Evolutionary conservation across 2,329 filamentous ascomycete species (phyloP).

Genomic region (Claviceps digitariae): DNA sequence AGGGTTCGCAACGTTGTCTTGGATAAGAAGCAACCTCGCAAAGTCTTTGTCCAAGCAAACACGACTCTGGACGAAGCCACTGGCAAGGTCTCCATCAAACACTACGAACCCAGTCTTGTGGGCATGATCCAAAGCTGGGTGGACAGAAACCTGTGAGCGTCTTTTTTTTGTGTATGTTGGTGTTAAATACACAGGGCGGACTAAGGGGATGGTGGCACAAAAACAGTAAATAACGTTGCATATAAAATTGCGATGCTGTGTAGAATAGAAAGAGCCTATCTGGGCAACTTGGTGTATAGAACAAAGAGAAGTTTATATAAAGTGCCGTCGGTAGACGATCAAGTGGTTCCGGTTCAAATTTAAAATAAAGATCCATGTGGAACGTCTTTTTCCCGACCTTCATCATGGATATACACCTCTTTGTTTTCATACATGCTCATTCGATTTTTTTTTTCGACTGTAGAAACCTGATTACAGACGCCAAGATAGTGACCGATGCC

Average conservation of each 20-base stretch:
- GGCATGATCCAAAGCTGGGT: slow-evolving; percentile 77
- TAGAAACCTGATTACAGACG: slow-evolving; percentile 55
- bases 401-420: background rate
- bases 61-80: slow-evolving; percentile 56
- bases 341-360: too few relatives aligned
- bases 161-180: background rate
- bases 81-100: slow-evolving; percentile 62
- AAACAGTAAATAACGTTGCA: background rate
- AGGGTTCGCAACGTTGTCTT: slow-evolving; percentile 66
- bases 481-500: slow-evolving; percentile 50
- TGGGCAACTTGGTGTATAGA: background rate
- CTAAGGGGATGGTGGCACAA: background rate
- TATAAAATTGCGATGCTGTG: background rate
- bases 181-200: too few relatives aligned
- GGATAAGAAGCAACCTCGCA: slow-evolving; percentile 66
- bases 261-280: slow-evolving; percentile 1
- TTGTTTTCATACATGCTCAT: slow-evolving; percentile 23
- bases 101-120: slow-evolving; percentile 70
- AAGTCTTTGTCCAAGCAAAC: slow-evolving; percentile 91
- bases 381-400: too few relatives aligned
- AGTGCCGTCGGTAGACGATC: too few relatives aligned
- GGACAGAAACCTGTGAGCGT: slow-evolving; percentile 38
- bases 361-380: too few relatives aligned
- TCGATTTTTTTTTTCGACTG: slow-evolving; percentile 34
- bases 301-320: too few relatives aligned